Percentiles rank a stretch among this genome's conserved stretches.
These are phyloP conservation scores for Naematelia encephala DNA, from an alignment of 768 basidiomycete species.

Conservation along the genomic window DNA sequence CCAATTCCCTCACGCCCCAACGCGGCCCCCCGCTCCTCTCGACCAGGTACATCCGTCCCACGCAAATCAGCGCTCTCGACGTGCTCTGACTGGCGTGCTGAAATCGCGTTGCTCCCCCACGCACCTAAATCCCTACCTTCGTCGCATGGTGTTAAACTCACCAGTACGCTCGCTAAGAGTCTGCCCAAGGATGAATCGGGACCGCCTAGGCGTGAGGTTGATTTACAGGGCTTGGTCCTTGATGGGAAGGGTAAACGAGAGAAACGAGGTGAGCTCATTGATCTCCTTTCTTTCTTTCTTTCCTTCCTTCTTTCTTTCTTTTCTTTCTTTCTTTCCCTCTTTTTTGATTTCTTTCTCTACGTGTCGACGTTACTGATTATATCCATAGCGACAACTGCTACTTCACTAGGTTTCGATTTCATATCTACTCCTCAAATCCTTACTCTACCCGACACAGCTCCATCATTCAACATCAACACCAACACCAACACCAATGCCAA, in stretches of 20 bases:
- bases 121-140: slow-evolving; percentile 12
- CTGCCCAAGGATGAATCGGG: not conserved
- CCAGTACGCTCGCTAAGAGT: not conserved
- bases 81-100: slow-evolving; percentile 30
- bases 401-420: slow-evolving; percentile 43
- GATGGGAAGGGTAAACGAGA: slow-evolving; percentile 34
- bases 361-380: not conserved
- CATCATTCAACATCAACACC: not conserved
- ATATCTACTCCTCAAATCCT: slow-evolving; percentile 37
- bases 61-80: slow-evolving; percentile 8
- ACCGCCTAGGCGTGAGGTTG: slow-evolving; percentile 24
- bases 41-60: slow-evolving; percentile 24
- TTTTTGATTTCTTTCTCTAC: not conserved
- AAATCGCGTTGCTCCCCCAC: slow-evolving; percentile 22
- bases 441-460: slow-evolving; percentile 27
- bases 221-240: slow-evolving; percentile 30
- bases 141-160: slow-evolving; percentile 7
- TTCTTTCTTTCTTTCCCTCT: not conserved
- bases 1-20: slow-evolving; percentile 27
- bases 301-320: not conserved
- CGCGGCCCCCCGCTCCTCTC: slow-evolving; percentile 22
- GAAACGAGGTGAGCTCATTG: slow-evolving; percentile 33
- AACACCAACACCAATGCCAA: not conserved
- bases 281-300: not conserved
- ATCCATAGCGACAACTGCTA: slow-evolving; percentile 36